Base-by-base conservation (phyloP, 2,329 filamentous ascomycete species). In the Clarireedia sp. region DNA sequence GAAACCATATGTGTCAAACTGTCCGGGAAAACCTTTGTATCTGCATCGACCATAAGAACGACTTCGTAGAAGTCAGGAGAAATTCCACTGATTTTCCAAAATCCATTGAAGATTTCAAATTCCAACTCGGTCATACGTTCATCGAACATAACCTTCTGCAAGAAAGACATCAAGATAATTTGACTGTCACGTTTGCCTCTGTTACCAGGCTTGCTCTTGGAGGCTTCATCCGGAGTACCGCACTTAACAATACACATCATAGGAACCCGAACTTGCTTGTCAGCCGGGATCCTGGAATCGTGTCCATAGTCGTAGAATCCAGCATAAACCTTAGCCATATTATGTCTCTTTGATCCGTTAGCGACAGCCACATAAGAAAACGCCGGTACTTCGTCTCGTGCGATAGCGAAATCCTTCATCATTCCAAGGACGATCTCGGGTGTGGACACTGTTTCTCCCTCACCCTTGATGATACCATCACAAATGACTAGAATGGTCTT, bases 71-170 rank as follows among this genome's bases (percentile, higher is more conserved):
- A 99, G 72, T 99, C 94, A 14, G 94, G 94, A 3, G 91, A 95
- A 60, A 99, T 97, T 64, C 95, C 95, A 17, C 94, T 99, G 45
- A 99, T 89, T 72, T 96, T 96, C 91, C 92, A 99, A 60, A 99
- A 79, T 53, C 94, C 94, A 70, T 97, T 99, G 78, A 99, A 99
- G 89, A 99, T 97, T 70, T 99, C 94, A 68, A 90, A 99, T 71
- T 99, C 94, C 51, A 99, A 85, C 72, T 99, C 92, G 17, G 95
- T 99, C 94, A 99, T 99, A 59, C 94, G 88, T 74, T 99, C 95
- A 70, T 99, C 94, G 67, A 99, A 99, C 94, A 99, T 99, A 68
- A 99, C 94, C 76, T 99, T 99, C 70, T 99, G 94, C 64, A 99
- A 76, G 79, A 99, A 99, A 5, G 91, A 96, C 94, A 99, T 99